A percentile compares a stretch with the other conserved stretches of the same genome.
phyloP scores from a whole-genome alignment of 2,329 filamentous ascomycete genomes.

The Macrophomina pseudophaseolina region DNA sequence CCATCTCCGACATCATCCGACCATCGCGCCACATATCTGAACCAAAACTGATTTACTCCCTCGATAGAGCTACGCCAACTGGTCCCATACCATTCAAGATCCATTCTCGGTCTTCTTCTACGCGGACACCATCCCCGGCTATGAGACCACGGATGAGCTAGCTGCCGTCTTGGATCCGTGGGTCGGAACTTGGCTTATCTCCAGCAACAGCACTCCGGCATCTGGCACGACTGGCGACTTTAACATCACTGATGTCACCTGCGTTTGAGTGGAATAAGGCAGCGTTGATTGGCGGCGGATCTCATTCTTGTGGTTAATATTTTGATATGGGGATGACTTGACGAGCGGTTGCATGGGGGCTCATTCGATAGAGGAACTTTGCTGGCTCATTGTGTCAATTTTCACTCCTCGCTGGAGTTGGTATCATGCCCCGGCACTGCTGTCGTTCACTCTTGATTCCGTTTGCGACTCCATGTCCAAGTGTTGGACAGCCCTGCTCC shows the following conservation, averaged over 20 bases:
- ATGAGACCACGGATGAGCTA: conserved; percentile 10
- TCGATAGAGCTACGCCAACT: conserved; percentile 24
- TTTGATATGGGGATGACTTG: too few species aligned
- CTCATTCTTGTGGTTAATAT: too few species aligned
- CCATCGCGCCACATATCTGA: not conserved
- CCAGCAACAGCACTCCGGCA: not conserved
- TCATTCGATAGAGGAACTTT: too few species aligned
- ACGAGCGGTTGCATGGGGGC: too few species aligned
- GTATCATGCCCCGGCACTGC: too few species aligned
- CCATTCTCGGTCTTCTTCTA: conserved; percentile 26
- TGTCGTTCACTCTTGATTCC: too few species aligned
- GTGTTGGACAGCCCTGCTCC: too few species aligned
- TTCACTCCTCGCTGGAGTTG: too few species aligned
- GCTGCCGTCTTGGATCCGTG: conserved; percentile 11
- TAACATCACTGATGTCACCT: conserved; percentile 13
- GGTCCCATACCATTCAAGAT: conserved; percentile 9
- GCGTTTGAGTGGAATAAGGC: not conserved
- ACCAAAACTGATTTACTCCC: not conserved
- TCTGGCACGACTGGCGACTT: conserved; percentile 11
- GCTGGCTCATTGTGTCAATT: too few species aligned
- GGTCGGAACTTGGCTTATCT: conserved; percentile 22
- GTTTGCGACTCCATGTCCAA: too few species aligned
- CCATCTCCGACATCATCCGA: not conserved
- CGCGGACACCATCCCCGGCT: conserved; percentile 23
- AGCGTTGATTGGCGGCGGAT: not conserved